Base-by-base conservation (phyloP, 306 rosid genomes). In the Herpetospermum pedunculosum region DNA sequence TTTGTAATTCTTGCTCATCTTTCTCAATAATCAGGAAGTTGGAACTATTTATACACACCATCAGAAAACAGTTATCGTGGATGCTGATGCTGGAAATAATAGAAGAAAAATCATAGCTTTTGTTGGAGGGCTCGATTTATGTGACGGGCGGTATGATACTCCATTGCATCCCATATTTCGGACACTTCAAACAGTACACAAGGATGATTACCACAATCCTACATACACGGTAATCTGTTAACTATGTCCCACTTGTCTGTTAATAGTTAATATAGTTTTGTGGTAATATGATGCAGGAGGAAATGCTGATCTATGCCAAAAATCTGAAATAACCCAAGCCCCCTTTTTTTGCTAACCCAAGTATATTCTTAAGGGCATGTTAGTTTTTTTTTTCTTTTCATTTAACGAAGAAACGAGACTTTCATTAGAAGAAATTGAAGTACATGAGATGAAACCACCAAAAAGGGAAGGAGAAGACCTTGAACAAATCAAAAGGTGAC, bases 131-230 rank as follows among this genome's bases (percentile, higher is more conserved):
- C 96, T 94, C 52, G 99, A 94, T 83, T 80, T 94, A 77, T 94
- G 99, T 78, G 96, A 94, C 9, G 99, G 99, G 16, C 87, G 99
- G 78, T 94, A 88, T 78, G 99, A 94, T 84, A 83, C 86, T 79
- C 99, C 99, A 52, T 48, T 81, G 21, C 99, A 91, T 78, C 79
- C 92, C 76, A 49, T 91, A 74, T 87, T 91, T 77, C 82, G 91
- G 79, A 77, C 99, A 9, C 86, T 94, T 62, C 79, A 89, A 40
- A 88, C 99, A 72, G 55, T 81, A 75, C 99, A 94, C 73, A 89
- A 91, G 85, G 96, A 91, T 72, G 99, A 94, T 76, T 94, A 83
- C 79, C 99, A 91, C 91, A 94, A 94, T 78, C 99, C 99, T 75
- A 91, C 92, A 29, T 94, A 76, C 82, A 76, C 90, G 77, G 99